Conservation (phyloP, 2,329 filamentous ascomycete species). For the Verticillium isaacii region DNA sequence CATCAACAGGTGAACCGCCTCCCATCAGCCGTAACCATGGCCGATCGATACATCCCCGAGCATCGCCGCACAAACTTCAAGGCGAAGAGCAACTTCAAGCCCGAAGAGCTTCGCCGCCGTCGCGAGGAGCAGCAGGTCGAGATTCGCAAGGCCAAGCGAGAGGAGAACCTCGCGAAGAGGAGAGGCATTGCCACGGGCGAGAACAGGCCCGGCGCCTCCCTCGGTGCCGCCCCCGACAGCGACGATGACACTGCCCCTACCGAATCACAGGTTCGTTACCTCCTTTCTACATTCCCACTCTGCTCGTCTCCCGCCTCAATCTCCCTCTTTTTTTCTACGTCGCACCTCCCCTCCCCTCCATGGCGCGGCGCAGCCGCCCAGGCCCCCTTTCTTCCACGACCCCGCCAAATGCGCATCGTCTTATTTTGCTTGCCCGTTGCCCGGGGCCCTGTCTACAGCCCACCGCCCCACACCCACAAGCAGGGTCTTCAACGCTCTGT, state of each 20-base stretch:
- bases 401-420: slow-evolving; percentile 12
- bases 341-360: not conserved
- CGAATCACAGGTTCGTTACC: slow-evolving; percentile 65
- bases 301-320: slow-evolving; percentile 5
- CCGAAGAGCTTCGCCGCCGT: slow-evolving; percentile 94
- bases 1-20: not conserved
- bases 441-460: slow-evolving; percentile 8
- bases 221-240: slow-evolving; percentile 88
- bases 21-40: slow-evolving; percentile 60
- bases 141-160: slow-evolving; percentile 96
- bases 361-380: not conserved
- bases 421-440: slow-evolving; percentile 13
- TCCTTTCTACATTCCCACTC: slow-evolving; percentile 2
- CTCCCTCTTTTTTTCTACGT: slow-evolving; percentile 3
- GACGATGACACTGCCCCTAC: slow-evolving; percentile 95
- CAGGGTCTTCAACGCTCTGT: not conserved
- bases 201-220: slow-evolving; percentile 72
- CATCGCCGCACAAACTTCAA: slow-evolving; percentile 99
- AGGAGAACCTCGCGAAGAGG: slow-evolving; percentile 98
- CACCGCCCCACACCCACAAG: slow-evolving; percentile 8
- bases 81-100: slow-evolving; percentile 98
- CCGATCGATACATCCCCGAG: slow-evolving; percentile 98
- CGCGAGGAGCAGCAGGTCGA: slow-evolving; percentile 99
- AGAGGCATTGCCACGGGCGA: slow-evolving; percentile 85
- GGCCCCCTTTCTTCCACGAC: not conserved